Evolutionary conservation across 116 monocot genomes (phyloP).

Genomic region (Cymodocea nodosa): DNA sequence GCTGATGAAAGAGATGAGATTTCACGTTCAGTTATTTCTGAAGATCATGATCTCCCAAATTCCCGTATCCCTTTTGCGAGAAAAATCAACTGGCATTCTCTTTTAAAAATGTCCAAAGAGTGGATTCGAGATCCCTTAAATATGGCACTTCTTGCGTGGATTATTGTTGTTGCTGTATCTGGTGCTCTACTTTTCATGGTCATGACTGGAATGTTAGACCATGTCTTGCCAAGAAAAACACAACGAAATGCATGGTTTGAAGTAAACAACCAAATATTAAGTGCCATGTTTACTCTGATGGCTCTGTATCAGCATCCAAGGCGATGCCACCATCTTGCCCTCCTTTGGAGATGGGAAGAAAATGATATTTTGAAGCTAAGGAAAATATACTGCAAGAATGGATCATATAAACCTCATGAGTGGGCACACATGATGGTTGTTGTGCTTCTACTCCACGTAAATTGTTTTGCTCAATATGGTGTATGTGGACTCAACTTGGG

Average conservation of each 20-base stretch:
- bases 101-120: slow-evolving; percentile 29
- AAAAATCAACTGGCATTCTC: slow-evolving; percentile 53
- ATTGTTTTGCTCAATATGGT: slow-evolving; percentile 81
- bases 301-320: slow-evolving; percentile 74
- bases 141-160: slow-evolving; percentile 66
- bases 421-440: slow-evolving; percentile 73
- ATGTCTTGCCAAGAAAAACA: slow-evolving; percentile 45
- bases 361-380: slow-evolving; percentile 42
- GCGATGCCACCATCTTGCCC: slow-evolving; percentile 54
- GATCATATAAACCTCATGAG: slow-evolving; percentile 57
- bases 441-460: slow-evolving; percentile 55
- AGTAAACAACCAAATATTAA: slow-evolving; percentile 76
- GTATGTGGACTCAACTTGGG: slow-evolving; percentile 68
- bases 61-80: slow-evolving; percentile 20
- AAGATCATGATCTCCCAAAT: slow-evolving; percentile 8
- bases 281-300: slow-evolving; percentile 90
- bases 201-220: slow-evolving; percentile 80
- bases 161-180: slow-evolving; percentile 41
- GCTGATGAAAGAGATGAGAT: slow-evolving; percentile 25
- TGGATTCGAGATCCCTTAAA: slow-evolving; percentile 74
- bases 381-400: slow-evolving; percentile 78
- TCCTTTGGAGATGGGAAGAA: slow-evolving; percentile 46
- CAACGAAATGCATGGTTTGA: slow-evolving; percentile 71
- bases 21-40: slow-evolving; percentile 17
- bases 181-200: slow-evolving; percentile 74